Conservation (phyloP, 78 protist genomes). For the Guillardia theta region DNA sequence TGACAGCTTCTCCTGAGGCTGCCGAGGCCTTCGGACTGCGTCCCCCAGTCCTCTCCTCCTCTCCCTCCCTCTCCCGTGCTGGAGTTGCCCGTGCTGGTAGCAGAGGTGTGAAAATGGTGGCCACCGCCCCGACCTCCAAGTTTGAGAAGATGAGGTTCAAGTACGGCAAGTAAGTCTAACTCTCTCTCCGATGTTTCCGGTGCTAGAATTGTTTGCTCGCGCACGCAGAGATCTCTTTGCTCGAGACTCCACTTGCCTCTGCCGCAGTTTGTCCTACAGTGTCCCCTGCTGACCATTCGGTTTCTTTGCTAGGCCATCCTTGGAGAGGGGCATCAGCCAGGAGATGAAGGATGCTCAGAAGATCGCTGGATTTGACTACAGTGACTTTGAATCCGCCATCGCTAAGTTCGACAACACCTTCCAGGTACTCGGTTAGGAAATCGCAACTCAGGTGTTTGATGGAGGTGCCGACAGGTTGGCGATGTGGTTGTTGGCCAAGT, state of each 20-base stretch:
- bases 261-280: no score
- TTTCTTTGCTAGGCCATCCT: neutral
- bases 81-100: no score
- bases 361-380: conserved; percentile 9
- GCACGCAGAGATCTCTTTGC: neutral
- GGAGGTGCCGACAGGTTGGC: conserved; percentile 3
- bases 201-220: neutral
- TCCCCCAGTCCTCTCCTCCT: no score
- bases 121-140: no score
- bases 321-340: neutral
- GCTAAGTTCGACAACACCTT: neutral
- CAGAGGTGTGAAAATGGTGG: no score
- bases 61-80: no score
- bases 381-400: neutral
- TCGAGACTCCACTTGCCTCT: no score
- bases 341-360: neutral
- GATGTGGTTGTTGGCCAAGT: neutral
- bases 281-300: neutral
- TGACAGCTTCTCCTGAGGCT: no score
- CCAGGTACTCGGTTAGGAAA: neutral
- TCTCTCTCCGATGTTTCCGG: no score
- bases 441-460: neutral
- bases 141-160: neutral
- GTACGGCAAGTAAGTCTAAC: neutral
- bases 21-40: no score